Evolutionary conservation across 176 grass and related monocot species (phyloP), one percentile per base, ranked within the genome.

Genomic region (Dendrocalamus sinicus): DNA sequence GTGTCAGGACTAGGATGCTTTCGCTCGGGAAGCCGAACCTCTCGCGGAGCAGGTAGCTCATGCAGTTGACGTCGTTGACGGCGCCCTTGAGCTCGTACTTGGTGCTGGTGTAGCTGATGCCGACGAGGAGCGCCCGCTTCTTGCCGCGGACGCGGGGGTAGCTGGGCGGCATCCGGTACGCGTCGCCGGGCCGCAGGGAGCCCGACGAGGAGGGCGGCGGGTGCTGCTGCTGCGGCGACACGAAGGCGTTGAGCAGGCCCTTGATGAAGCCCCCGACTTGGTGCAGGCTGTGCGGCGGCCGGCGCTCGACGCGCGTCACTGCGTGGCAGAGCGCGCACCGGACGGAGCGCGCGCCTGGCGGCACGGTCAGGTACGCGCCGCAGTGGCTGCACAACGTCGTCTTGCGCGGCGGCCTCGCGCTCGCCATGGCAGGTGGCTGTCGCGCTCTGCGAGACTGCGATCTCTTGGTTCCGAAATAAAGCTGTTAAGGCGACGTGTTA

Each of bases 111-210:
- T 98, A 98, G 90, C 84, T 92, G 82, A 95, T 87, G 32, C 95
- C 95, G 16, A 98, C 89, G n/a, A 98, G 90, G 40, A 98, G 83
- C 15, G 93, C 91, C 67, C 89, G 92, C 90, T 98, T 98, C 76
- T 81, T 92, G 13, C 83, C 91, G 5, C 74, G 83, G 23, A 46
- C 73, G 28, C 40, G 51, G 54, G 91, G 91, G 84, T 92, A 90
- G 80, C 59, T 82, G 15, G 73, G 35, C 44, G 83, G 84, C 41
- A 45, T 26, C 45, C 48, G 30, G 28, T 22, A 20, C 22, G 55
- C 32, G 37, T 54, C 51, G 47, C 63, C 44, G 11, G 13, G 41
- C 16, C 63, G 71, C 79, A 43, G 67, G 17, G 60, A 76, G 0
- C 44, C 37, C 45, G 53, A 48, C 26, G 62, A 17, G 17, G n/a